Conservation (phyloP, 306 rosid species). For the Cyclanthera cordifolia region DNA sequence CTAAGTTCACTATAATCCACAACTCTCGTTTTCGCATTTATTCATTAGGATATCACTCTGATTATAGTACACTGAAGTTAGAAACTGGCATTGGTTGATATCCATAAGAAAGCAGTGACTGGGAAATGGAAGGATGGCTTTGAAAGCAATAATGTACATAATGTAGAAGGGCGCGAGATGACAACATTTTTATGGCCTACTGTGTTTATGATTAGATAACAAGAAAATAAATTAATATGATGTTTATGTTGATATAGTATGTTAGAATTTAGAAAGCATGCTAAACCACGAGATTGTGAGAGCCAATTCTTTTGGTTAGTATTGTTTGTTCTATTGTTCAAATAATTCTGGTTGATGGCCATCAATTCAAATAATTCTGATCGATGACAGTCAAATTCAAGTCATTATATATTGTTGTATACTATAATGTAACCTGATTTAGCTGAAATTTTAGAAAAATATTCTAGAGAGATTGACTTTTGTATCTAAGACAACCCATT, state of each 20-base stretch:
- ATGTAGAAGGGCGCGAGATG: neutral
- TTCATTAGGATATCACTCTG: neutral
- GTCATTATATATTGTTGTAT: neutral
- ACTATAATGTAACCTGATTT: too few relatives aligned
- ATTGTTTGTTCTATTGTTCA: neutral
- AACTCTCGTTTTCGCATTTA: neutral
- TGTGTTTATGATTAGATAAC: neutral
- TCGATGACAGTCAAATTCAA: neutral
- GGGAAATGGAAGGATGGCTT: neutral
- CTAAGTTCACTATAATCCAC: neutral
- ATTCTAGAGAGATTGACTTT: too few relatives aligned
- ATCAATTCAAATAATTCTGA: neutral
- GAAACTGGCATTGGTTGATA: neutral
- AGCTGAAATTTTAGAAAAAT: too few relatives aligned
- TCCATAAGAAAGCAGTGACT: neutral
- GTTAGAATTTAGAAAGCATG: neutral
- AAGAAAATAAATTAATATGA: neutral
- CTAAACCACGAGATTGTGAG: neutral
- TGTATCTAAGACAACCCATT: neutral
- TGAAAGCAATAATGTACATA: neutral
- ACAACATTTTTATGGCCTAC: neutral
- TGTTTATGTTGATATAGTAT: neutral
- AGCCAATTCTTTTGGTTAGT: neutral
- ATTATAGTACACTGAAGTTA: neutral
- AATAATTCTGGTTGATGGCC: neutral